Base-by-base conservation (phyloP, 192 early-diverging fungal species). In the Martensiomyces pterosporus region DNA sequence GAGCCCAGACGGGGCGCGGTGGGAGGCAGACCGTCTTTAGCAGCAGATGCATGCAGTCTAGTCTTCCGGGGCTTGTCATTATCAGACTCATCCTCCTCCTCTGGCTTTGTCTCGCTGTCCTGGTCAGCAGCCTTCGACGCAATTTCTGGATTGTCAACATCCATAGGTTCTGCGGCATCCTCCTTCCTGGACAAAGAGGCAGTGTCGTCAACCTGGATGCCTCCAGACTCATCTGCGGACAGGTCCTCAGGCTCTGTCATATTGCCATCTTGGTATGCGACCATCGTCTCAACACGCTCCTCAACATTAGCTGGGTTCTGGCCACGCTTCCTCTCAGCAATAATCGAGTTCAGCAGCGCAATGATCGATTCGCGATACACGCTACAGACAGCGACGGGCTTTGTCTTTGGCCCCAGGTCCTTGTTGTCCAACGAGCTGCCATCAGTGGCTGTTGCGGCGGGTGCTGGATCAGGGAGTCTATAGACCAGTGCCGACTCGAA, bases 401-500 rank as follows among this genome's bases (percentile, higher is more conserved):
- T n/a, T n/a, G n/a, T n/a, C n/a, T n/a, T n/a, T n/a, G n/a, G n/a
- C n/a, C n/a, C n/a, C n/a, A n/a, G n/a, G n/a, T n/a, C n/a, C n/a
- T n/a, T n/a, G n/a, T n/a, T n/a, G n/a, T n/a, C n/a, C n/a, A n/a
- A n/a, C n/a, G n/a, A n/a, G 13, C 40, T 43, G 44, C 32, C 23
- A 18, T 51, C 18, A 9, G 29, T 32, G 16, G 50, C 48, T 17
- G 41, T 36, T 4, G 48, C 21, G 32, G 22, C 42, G 15, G 25
- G 63, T 59, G 12, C 62, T 57, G 51, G 48, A 9, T 64, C 49
- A 4, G 52, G 56, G n/a, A 47, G 37, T 3, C 33, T 50, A 45
- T 84, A 77, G 9, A 75, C 54, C 0, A 93, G 63, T 3, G 85
- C 81, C 3, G 79, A 49, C 39, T 85, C 79, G 60, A 92, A 90